These are phyloP conservation scores for Nissolia schottii DNA, from an alignment of 306 rosid genomes.

Conservation along the genomic window DNA sequence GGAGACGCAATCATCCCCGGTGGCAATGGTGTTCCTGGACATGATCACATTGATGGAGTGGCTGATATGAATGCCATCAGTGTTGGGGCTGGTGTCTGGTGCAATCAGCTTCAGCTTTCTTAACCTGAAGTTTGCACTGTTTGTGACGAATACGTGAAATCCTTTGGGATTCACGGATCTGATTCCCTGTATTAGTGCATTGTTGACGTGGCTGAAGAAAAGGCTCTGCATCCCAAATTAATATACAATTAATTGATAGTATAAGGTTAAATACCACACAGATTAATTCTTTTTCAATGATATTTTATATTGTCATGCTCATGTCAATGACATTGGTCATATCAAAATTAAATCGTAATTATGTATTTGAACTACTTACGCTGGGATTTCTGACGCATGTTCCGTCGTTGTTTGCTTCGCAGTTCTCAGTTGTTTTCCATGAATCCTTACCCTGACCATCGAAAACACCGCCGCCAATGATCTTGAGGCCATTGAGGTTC, in stretches of 20 bases:
- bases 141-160: conserved; percentile 34
- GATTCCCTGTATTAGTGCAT: conserved; percentile 15
- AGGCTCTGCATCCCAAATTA: conserved; percentile 21
- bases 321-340: no score
- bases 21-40: conserved; percentile 12
- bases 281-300: no score
- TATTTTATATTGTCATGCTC: no score
- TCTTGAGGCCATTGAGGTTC: conserved; percentile 34
- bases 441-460: conserved; percentile 57
- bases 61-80: conserved; percentile 45
- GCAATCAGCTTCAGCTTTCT: conserved; percentile 20
- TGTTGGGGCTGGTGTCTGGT: conserved; percentile 40
- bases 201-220: neutral
- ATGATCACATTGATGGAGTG: conserved; percentile 11
- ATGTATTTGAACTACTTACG: no score
- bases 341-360: no score
- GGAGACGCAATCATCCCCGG: conserved; percentile 45
- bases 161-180: conserved; percentile 34
- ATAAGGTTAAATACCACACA: no score
- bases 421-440: conserved; percentile 43
- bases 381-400: conserved; percentile 46
- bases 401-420: neutral
- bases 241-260: no score
- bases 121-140: conserved; percentile 27
- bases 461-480: conserved; percentile 59